phyloP scores from a whole-genome alignment of 495 filamentous ascomycete genomes.

The Bacidia gigantensis region DNA sequence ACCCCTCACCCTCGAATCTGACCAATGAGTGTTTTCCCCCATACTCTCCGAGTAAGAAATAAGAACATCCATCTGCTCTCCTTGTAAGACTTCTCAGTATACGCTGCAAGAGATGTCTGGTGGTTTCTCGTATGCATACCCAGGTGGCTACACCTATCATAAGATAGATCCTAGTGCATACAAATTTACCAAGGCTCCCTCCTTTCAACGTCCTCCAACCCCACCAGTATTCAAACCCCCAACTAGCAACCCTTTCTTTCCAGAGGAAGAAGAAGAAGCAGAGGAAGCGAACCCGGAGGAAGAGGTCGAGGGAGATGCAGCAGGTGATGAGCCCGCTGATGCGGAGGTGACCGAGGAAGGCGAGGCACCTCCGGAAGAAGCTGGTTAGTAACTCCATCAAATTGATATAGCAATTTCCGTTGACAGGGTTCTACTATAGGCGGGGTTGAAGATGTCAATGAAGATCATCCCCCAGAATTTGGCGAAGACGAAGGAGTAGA shows the following conservation, averaged over 20 bases:
- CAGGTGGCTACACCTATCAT: not conserved
- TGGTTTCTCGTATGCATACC: not conserved
- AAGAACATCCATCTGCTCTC: not conserved
- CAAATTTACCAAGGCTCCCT: conserved; percentile 1
- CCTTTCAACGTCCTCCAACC: conserved; percentile 1
- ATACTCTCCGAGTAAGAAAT: not conserved
- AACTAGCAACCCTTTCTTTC: not conserved
- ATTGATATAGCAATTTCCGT: not conserved
- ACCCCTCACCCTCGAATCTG: not conserved
- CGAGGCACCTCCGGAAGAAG: not conserved
- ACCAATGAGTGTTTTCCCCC: not conserved
- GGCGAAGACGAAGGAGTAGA: conserved; percentile 27
- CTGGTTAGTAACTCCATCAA: not conserved
- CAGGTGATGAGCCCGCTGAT: not conserved
- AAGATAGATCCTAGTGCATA: conserved; percentile 3
- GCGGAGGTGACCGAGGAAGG: not conserved
- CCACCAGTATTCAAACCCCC: conserved; percentile 1
- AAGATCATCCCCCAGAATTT: not conserved
- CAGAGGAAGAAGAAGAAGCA: not conserved
- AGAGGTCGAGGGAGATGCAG: not conserved
- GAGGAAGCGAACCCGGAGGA: not conserved
- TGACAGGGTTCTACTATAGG: not conserved
- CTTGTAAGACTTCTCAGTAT: not conserved
- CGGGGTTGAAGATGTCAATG: not conserved
- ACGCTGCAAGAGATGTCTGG: not conserved